Evolutionary conservation across 495 filamentous ascomycete species (phyloP), one percentile per base, ranked within the genome.

Genomic region (Xylaria acuta): DNA sequence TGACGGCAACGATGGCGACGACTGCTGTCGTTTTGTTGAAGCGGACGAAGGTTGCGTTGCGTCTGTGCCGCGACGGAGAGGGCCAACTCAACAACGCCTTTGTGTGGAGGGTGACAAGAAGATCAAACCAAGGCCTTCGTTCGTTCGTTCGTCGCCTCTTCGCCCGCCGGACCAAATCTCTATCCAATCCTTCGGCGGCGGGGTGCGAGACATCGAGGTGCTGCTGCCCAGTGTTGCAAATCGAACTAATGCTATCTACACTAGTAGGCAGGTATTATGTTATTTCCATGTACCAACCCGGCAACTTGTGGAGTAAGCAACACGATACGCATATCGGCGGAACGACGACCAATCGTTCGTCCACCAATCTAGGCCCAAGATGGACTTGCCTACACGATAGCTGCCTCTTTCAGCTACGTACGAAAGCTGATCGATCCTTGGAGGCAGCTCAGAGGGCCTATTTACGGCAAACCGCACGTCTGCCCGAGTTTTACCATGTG

Each of bases 251-350:
- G 51, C 9, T 30, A 18, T n/a, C n/a, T n/a, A n/a, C n/a, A n/a
- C n/a, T n/a, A n/a, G n/a, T n/a, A n/a, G n/a, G 51, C 5, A 27
- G 25, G 51, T 30, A 54, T 54, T 54, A 30, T 54, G 51, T 30
- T 54, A 27, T 54, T 22, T 7, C 25, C 16, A 0, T 11, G 22
- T 30, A n/a, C 32, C 16, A 59, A 38, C 30, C 32, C 16, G 56
- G 56, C 56, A 34, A 59, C 32, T 38, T 59, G 56, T 59, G 56
- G 56, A 59, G 56, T 59, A 6, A 54, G 53, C 34, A 27, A 49
- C 7, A 40, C 40, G 65, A 49, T 68, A 27, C 32, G 65, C 65
- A 54, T 68, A 54, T 56, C 53, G 30, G 65, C 34, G 34, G 32
- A 38, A 53, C 64, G 16, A 51, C 2, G 14, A 38, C 54, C 54